Conservation (phyloP, 441 rosid species). For the Daphne laureola region DNA sequence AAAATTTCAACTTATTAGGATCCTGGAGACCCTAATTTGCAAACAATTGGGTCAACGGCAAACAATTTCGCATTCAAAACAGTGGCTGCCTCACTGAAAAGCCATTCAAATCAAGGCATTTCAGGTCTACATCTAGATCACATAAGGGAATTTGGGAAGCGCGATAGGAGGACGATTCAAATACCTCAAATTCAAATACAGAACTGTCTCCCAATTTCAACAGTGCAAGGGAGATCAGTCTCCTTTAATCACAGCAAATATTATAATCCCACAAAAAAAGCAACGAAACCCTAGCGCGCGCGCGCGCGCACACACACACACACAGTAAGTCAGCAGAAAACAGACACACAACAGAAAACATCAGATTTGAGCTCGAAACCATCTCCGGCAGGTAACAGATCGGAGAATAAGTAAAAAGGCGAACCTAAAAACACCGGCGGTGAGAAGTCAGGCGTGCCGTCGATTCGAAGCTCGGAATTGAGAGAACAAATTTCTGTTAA, state of each 20-base stretch:
- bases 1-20: no score
- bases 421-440: conserved; percentile 17
- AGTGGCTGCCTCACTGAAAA: neutral
- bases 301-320: conserved; percentile 9
- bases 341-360: neutral
- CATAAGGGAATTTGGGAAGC: no score
- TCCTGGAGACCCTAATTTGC: no score
- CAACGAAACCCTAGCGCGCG: conserved; percentile 21
- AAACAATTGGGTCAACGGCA: no score
- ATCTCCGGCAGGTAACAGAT: no score
- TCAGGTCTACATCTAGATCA: no score
- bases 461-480: neutral
- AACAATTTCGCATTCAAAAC: neutral
- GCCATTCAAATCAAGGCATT: no score
- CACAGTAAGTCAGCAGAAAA: conserved; percentile 8
- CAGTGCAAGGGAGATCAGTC: conserved; percentile 7
- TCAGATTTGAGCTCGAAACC: neutral
- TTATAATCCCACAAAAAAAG: neutral
- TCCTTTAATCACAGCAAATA: neutral
- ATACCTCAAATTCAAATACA: conserved; percentile 11
- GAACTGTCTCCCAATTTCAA: conserved; percentile 11
- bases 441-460: conserved; percentile 11
- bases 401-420: neutral
- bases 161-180: no score
- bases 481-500: neutral